Base-by-base conservation (phyloP, 148 eudicot species). In the Rheum nobile region DNA sequence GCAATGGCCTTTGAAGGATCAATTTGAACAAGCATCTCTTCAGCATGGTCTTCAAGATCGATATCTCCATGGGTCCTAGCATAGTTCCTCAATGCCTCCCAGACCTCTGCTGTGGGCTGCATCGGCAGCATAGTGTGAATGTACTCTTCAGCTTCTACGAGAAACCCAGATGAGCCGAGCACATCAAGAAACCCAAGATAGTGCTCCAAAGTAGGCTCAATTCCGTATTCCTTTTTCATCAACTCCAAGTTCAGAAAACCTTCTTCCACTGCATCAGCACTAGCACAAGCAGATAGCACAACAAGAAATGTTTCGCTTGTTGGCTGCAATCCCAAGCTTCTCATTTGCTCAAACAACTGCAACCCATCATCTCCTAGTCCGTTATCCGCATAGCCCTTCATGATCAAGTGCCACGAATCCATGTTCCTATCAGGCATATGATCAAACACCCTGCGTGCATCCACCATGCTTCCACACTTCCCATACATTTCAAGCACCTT, bases 11-110 rank as follows among this genome's bases (percentile, higher is more conserved):
- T 93, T 6, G 87, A 90, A 43, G 96, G 91, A 67, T 90, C 98
- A 39, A 93, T 80, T 57, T 75, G 67, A 73, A 83, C 80, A 73
- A 93, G 79, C 69, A 93, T 71, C 78, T 87, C 94, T 76, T 90
- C 94, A 10, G 88, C 85, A 65, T 67, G 87, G 68, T 93, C 98
- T 79, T 93, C 98, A 71, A 90, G 88, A 76, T 93, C 98, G 68
- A 93, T 81, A 76, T 93, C 92, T 38, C 98, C 98, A 70, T 93
- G 96, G 54, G 85, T 83, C 22, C 94, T 86, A 38, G 98, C 98
- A 77, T 89, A 91, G 75, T 89, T 83, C 80, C 86, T 91, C 72
- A 93, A 71, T 34, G 90, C 82, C 80, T 93, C 98, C 98, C 95
- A 93, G 47, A 89, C 77, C 17, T 72, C 84, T 22, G 83, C 80